These are phyloP conservation scores for Aegilops bicornis DNA, from an alignment of 176 grass and related monocot genomes.

Conservation along the genomic window DNA sequence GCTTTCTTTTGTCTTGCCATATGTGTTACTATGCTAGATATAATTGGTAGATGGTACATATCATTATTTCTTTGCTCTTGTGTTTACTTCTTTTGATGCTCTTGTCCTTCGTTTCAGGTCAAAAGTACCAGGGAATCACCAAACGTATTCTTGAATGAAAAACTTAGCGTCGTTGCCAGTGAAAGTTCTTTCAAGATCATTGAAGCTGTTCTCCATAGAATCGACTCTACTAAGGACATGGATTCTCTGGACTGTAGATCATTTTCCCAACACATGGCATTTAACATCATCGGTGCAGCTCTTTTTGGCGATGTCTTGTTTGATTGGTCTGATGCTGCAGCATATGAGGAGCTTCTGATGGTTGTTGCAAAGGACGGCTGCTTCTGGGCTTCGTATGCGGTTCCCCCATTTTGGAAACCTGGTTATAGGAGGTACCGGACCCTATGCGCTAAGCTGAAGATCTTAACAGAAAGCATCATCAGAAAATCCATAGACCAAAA, in stretches of 20 bases:
- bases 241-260: slow-evolving; percentile 59
- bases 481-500: slow-evolving; percentile 35
- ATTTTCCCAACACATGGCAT: slow-evolving; percentile 66
- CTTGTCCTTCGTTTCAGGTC: slow-evolving; percentile 54
- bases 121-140: slow-evolving; percentile 74
- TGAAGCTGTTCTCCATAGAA: slow-evolving; percentile 43
- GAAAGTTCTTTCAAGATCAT: slow-evolving; percentile 56
- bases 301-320: slow-evolving; percentile 83
- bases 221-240: slow-evolving; percentile 39
- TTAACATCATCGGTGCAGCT: slow-evolving; percentile 68
- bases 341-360: slow-evolving; percentile 84
- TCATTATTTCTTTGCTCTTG: slow-evolving; percentile 17
- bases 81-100: not conserved
- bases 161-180: slow-evolving; percentile 16
- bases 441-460: slow-evolving; percentile 55
- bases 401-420: slow-evolving; percentile 79
- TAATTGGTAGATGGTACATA: not conserved
- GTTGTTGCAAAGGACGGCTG: slow-evolving; percentile 75
- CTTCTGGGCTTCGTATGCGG: slow-evolving; percentile 85
- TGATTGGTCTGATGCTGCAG: slow-evolving; percentile 63
- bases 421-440: slow-evolving; percentile 73
- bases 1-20: not conserved
- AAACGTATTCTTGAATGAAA: slow-evolving; percentile 65
- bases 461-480: slow-evolving; percentile 64
- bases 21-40: not conserved